A percentile compares a stretch with the other conserved stretches of the same genome.
Evolutionary conservation across 768 basidiomycete genomes (phyloP).

Genomic region (Epithele typhae): DNA sequence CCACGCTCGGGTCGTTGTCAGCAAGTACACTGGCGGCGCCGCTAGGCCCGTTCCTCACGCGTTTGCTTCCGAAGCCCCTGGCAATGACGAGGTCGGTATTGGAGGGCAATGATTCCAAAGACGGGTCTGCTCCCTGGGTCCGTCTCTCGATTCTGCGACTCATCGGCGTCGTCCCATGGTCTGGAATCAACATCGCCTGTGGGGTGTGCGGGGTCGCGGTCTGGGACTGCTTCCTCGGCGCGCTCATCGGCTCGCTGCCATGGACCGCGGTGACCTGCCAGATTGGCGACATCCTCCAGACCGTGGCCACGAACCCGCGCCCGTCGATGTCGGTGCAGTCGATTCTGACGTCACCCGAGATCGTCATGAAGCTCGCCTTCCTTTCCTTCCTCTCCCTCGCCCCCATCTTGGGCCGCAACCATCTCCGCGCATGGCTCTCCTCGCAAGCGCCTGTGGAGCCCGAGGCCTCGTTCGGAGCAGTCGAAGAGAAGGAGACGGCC

Average conservation of each 20-base stretch:
- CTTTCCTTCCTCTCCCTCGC: slow-evolving; percentile 82
- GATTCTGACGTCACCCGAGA: slow-evolving; percentile 76
- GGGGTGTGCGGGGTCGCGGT: slow-evolving; percentile 84
- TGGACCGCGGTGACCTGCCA: slow-evolving; percentile 92
- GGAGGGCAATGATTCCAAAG: slow-evolving; percentile 54
- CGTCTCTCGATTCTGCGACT: slow-evolving; percentile 84
- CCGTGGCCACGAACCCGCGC: slow-evolving; percentile 68
- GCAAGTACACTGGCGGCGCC: slow-evolving; percentile 81
- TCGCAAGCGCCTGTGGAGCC: slow-evolving; percentile 12
- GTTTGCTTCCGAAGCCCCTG: slow-evolving; percentile 78
- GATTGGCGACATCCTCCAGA: slow-evolving; percentile 87
- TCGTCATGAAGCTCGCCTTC: slow-evolving; percentile 79
- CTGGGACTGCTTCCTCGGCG: slow-evolving; percentile 70
- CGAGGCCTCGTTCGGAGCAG: slow-evolving; percentile 7
- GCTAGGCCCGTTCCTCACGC: slow-evolving; percentile 77
- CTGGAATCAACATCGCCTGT: slow-evolving; percentile 94
- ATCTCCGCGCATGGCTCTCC: slow-evolving; percentile 54
- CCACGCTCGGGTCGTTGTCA: slow-evolving; percentile 80
- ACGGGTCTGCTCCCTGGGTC: slow-evolving; percentile 57
- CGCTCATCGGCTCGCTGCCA: slow-evolving; percentile 79
- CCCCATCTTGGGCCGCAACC: slow-evolving; percentile 75
- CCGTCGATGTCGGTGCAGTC: slow-evolving; percentile 79
- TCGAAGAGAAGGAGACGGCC: slow-evolving; percentile 39
- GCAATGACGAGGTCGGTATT: slow-evolving; percentile 81
- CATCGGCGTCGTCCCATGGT: slow-evolving; percentile 94